Conservation (phyloP, 1,139 yeast species). For the Spathaspora sp. region DNA sequence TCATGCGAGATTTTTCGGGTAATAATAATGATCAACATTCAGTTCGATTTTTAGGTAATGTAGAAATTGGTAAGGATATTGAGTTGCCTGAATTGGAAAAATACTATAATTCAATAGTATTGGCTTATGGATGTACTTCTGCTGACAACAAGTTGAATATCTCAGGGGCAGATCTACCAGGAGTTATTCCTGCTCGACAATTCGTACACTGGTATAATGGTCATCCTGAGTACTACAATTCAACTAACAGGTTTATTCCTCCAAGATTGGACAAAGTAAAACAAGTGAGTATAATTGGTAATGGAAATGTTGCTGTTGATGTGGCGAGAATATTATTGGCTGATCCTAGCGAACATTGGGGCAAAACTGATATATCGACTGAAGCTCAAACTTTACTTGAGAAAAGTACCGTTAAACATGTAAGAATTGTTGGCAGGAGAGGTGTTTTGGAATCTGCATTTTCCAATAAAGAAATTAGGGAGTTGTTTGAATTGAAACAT, state of each 20-base stretch:
- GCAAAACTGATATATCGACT: constrained; percentile 69
- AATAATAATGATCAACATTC: constrained; percentile 19
- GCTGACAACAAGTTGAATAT: constrained; percentile 56
- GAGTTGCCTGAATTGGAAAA: constrained; percentile 47
- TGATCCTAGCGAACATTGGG: constrained; percentile 55
- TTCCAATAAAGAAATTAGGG: constrained; percentile 90
- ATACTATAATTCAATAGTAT: constrained; percentile 68
- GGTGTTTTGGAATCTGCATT: constrained; percentile 85
- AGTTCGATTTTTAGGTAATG: constrained; percentile 77
- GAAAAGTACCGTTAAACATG: constrained; percentile 55
- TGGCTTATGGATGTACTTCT: constrained; percentile 79
- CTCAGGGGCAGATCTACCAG: constrained; percentile 59
- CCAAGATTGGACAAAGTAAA: constrained; percentile 62
- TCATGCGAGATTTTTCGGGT: constrained; percentile 38
- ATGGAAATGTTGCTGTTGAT: constrained; percentile 97
- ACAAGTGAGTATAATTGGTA: constrained; percentile 83
- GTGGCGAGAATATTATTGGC: constrained; percentile 77
- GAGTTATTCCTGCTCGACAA: constrained; percentile 79
- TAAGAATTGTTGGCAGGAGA: constrained; percentile 79
- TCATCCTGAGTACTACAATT: constrained; percentile 56
- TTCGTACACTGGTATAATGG: constrained; percentile 98
- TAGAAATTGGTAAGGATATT: constrained; percentile 59
- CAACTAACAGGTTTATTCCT: constrained; percentile 26
- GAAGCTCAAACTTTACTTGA: constrained; percentile 57
- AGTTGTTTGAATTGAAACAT: constrained; percentile 65